Percentiles rank a stretch among this genome's conserved stretches.
phyloP scores from a whole-genome alignment of 257 asterid species.

The Salvia hispanica region DNA sequence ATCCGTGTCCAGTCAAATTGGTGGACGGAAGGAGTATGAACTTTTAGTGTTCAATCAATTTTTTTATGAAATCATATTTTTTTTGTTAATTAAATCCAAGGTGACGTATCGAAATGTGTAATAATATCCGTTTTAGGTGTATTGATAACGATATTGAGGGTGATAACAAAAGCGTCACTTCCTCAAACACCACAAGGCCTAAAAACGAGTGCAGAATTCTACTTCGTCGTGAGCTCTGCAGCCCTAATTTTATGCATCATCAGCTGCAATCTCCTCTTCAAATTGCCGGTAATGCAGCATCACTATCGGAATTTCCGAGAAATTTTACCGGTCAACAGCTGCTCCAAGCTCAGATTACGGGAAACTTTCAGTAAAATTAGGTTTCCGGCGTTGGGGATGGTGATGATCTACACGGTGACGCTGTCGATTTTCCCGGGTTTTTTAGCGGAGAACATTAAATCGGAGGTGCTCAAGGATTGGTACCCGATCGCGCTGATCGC shows the following conservation, averaged over 20 bases:
- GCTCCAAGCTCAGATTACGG: slow-evolving; percentile 38
- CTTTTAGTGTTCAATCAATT: too few species aligned
- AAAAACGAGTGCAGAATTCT: slow-evolving; percentile 63
- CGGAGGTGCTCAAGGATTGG: slow-evolving; percentile 61
- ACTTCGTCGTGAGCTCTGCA: slow-evolving; percentile 54
- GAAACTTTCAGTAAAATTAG: slow-evolving; percentile 41
- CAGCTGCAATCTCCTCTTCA: slow-evolving; percentile 59
- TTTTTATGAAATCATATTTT: too few species aligned
- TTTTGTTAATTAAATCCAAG: too few species aligned
- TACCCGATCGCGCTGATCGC: slow-evolving; percentile 63
- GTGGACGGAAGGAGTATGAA: too few species aligned
- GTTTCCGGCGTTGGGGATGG: slow-evolving; percentile 65
- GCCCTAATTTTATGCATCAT: slow-evolving; percentile 51
- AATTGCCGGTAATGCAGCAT: slow-evolving; percentile 54
- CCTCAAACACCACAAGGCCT: slow-evolving; percentile 72
- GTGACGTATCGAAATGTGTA: too few species aligned
- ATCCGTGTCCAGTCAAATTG: too few species aligned
- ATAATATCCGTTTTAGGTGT: slow-evolving; percentile 48
- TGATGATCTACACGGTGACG: slow-evolving; percentile 64
- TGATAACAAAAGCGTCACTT: slow-evolving; percentile 71
- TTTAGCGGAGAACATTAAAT: slow-evolving; percentile 61
- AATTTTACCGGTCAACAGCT: not conserved
- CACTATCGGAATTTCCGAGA: slow-evolving; percentile 36
- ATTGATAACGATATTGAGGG: slow-evolving; percentile 53
- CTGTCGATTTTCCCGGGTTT: slow-evolving; percentile 79